Percentiles rank a stretch among this genome's conserved stretches.
phyloP scores from a whole-genome alignment of 768 basidiomycete genomes.

The Hypsizygus marmoreus region DNA sequence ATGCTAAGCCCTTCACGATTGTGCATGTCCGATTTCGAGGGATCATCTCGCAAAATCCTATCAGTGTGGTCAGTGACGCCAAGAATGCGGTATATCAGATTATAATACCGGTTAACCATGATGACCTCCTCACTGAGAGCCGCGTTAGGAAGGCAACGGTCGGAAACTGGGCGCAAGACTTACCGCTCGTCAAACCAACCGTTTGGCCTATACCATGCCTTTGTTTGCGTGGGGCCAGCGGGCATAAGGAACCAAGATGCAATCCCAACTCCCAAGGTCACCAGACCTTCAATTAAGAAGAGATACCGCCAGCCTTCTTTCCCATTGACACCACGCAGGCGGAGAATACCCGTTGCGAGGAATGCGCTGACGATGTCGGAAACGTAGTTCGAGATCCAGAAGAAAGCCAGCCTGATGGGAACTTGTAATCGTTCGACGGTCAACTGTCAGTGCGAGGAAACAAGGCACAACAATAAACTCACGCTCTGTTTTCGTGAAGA shows the following conservation, averaged over 20 bases:
- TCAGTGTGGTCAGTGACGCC: background rate
- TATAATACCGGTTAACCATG: slow-evolving; percentile 59
- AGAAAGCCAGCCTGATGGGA: slow-evolving; percentile 67
- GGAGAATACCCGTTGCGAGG: slow-evolving; percentile 63
- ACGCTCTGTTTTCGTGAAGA: slow-evolving; percentile 61
- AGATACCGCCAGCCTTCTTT: slow-evolving; percentile 61
- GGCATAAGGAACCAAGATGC: slow-evolving; percentile 61
- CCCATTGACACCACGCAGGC: slow-evolving; percentile 52
- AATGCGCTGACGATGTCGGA: slow-evolving; percentile 61
- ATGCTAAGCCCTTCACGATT: slow-evolving; percentile 63
- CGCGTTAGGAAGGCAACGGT: background rate
- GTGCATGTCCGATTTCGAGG: slow-evolving; percentile 69
- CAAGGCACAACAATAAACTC: slow-evolving; percentile 18
- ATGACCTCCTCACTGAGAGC: slow-evolving; percentile 57
- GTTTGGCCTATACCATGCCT: slow-evolving; percentile 56
- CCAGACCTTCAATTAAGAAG: slow-evolving; percentile 54
- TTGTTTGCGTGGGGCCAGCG: slow-evolving; percentile 65
- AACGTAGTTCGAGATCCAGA: slow-evolving; percentile 65
- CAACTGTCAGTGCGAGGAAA: background rate
- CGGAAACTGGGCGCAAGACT: slow-evolving; percentile 7
- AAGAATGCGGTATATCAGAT: too few species aligned
- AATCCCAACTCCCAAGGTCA: slow-evolving; percentile 53
- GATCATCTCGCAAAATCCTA: slow-evolving; percentile 63
- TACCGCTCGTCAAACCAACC: slow-evolving; percentile 68
- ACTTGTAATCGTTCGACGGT: too few species aligned